phyloP scores from a whole-genome alignment of 1,139 yeast species.

The Zhuliangozyma blackwelliae region DNA sequence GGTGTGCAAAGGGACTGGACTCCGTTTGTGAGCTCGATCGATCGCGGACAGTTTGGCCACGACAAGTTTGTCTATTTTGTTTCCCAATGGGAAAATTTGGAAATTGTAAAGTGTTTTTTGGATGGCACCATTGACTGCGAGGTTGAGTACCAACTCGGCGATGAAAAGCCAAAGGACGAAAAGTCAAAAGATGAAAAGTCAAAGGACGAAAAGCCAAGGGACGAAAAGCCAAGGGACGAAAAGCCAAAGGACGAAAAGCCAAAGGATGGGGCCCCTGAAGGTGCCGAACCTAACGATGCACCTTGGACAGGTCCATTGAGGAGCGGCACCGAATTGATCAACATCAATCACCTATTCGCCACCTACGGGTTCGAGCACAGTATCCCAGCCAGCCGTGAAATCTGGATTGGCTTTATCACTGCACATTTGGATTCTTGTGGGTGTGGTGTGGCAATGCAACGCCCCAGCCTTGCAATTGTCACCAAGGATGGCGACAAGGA shows the following conservation, averaged over 20 bases:
- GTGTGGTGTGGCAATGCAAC: conserved; percentile 30
- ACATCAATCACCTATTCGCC: conserved; percentile 17
- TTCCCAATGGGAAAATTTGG: conserved; percentile 34
- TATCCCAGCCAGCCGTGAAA: conserved; percentile 18
- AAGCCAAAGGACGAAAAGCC: conserved; percentile 11
- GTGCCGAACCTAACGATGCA: conserved; percentile 1
- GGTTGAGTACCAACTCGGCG: conserved; percentile 5
- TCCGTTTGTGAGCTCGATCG: conserved; percentile 25
- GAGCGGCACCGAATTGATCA: conserved; percentile 34
- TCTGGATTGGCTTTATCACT: conserved; percentile 35
- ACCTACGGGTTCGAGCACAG: conserved; percentile 4
- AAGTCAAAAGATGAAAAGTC: too few relatives aligned
- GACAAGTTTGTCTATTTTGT: conserved; percentile 29
- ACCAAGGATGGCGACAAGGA: conserved; percentile 15
- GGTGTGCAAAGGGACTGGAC: conserved; percentile 34
- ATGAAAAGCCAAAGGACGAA: too few relatives aligned
- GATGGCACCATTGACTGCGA: conserved; percentile 15
- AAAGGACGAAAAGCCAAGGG: too few relatives aligned
- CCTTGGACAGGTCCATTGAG: conserved; percentile 26
- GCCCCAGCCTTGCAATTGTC: conserved; percentile 29
- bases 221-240: too few relatives aligned
- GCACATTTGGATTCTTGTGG: conserved; percentile 33
- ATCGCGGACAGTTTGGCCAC: conserved; percentile 16
- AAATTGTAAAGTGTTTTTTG: conserved; percentile 29
- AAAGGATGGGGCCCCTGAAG: conserved; percentile 13